phyloP scores from a whole-genome alignment of 2,329 filamentous ascomycete species.

The Amesomyces nigricolor region DNA sequence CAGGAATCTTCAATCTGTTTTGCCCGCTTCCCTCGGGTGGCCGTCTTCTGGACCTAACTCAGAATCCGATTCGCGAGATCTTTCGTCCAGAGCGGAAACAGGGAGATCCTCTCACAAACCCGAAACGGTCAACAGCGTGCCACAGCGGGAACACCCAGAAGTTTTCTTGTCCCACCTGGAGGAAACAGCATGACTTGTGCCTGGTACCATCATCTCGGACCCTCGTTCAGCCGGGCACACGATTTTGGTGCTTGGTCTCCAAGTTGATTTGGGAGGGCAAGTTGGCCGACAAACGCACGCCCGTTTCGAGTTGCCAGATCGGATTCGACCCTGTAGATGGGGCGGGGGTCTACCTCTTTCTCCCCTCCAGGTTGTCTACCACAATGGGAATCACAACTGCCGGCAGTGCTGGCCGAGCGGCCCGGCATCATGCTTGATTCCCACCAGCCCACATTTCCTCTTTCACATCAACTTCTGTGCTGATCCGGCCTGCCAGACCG shows the following conservation, averaged over 20 bases:
- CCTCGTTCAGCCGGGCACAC: constrained; percentile 22
- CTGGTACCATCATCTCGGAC: constrained; percentile 19
- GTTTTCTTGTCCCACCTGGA: constrained; percentile 18
- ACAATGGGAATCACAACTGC: background rate
- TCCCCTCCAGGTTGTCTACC: background rate
- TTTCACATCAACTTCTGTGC: background rate
- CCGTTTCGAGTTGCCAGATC: constrained; percentile 16
- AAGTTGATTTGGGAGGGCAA: constrained; percentile 18
- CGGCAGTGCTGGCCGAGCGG: background rate
- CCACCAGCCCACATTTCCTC: background rate
- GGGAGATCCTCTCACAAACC: background rate
- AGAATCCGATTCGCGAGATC: background rate
- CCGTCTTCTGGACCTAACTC: background rate
- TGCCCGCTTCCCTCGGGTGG: background rate
- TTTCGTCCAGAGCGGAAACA: background rate
- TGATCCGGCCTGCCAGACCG: background rate
- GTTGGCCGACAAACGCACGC: constrained; percentile 25
- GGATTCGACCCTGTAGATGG: constrained; percentile 9
- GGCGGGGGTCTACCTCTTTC: background rate
- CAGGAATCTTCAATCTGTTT: background rate
- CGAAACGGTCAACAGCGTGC: background rate
- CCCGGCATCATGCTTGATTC: background rate
- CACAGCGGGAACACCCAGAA: constrained; percentile 4
- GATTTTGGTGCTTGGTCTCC: constrained; percentile 18
- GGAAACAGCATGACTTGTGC: constrained; percentile 25